Evolutionary conservation across 805 yeast genomes (phyloP), one percentile per base, ranked within the genome.

Genomic region (Nakazawaea anatomiae): DNA sequence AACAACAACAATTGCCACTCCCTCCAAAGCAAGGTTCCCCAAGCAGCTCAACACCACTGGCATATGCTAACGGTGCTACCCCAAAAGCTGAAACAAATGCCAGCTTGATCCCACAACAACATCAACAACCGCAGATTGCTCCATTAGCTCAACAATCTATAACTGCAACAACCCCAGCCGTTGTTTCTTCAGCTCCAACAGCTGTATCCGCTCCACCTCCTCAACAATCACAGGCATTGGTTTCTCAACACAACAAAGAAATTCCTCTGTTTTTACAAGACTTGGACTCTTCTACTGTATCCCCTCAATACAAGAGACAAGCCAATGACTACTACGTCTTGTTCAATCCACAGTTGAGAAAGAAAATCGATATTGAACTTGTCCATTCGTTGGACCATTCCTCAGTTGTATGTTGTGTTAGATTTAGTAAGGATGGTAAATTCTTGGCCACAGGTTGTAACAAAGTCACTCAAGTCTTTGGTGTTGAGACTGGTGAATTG

Each of bases 361-460:
- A 80, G 55, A 70, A 74, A 41, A 78, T 89, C 52, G 97, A 92
- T 63, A 91, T 92, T 47, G 94, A 90, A 47, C 76, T 92, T 55
- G 88, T 90, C 58, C 94, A 87, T 64, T 85, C 96, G 11, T 79
- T 92, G 59, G 96, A 88, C 64, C 98, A 94, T 72, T 79, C 90
- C 12, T 87, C 96, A 1, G 98, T 92, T 43, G 98, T 92, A 47
- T 94, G 98, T 74, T 92, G 98, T 69, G 98, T 92, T 52, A 79
- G 96, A 55, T 92, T 94, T 73, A 83, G 91, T 52, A 82, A 82
- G 57, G 96, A 89, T 66, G 98, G 98, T 55, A 86, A 87, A 70
- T 88, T 80, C 64, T 75, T 92, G 58, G 99, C 98, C 29, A 92
- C 98, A 12, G 99, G 99, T 46, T 91, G 97, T 74, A 94, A 92